A percentile compares a stretch with the other conserved stretches of the same genome.
Evolutionary conservation across 805 yeast species (phyloP).

Genomic region (Zygosaccharomyces rouxii): DNA sequence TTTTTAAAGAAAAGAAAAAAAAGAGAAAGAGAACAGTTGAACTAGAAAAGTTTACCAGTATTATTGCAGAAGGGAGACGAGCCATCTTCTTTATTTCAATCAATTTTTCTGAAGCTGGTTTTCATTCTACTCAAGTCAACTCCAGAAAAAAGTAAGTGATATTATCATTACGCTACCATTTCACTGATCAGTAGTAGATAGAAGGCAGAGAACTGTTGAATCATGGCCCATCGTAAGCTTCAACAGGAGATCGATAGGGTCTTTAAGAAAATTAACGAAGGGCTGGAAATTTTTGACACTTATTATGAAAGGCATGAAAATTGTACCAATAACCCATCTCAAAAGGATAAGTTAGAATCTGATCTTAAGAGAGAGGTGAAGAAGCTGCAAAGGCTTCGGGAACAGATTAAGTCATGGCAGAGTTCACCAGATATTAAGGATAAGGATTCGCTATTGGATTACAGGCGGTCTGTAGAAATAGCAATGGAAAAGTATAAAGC

Average conservation of each 20-base stretch:
- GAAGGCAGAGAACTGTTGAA: not conserved
- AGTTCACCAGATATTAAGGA: constrained; percentile 88
- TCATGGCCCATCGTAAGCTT: constrained; percentile 45
- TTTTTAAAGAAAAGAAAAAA: not conserved
- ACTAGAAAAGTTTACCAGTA: not conserved
- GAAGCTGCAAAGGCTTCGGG: constrained; percentile 86
- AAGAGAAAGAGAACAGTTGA: not conserved
- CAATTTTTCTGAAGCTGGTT: not conserved
- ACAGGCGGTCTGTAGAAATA: constrained; percentile 60
- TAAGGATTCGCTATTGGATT: constrained; percentile 76
- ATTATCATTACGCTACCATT: not conserved
- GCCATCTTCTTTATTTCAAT: not conserved
- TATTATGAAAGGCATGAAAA: constrained; percentile 80
- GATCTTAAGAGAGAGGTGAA: constrained; percentile 94
- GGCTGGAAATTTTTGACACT: constrained; percentile 77
- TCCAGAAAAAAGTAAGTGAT: not conserved
- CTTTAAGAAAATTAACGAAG: constrained; percentile 81
- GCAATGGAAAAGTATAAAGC: constrained; percentile 97
- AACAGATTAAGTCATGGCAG: constrained; percentile 94
- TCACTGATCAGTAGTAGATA: not conserved
- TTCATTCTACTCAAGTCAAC: not conserved
- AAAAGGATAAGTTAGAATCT: constrained; percentile 87
- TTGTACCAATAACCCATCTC: constrained; percentile 73
- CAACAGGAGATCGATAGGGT: constrained; percentile 85
- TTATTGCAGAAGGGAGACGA: not conserved